Base-by-base conservation (phyloP, 2,329 filamentous ascomycete species). In the Nothophaeocryptopus gaeumannii region DNA sequence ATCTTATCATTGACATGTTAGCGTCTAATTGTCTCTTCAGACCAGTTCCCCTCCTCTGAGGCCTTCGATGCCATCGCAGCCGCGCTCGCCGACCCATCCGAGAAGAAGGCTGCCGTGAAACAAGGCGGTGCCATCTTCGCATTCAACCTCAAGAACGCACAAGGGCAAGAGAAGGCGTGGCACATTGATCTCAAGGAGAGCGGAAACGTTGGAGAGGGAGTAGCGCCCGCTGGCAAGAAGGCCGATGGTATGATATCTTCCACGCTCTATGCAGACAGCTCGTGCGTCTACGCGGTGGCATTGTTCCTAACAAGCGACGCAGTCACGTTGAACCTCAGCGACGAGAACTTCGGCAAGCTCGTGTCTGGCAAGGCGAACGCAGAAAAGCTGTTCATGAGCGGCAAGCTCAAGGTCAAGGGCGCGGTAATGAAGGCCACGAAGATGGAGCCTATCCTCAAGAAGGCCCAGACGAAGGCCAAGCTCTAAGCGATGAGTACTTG, bases 341-440 rank as follows among this genome's bases (percentile, higher is more conserved):
- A 99, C 56, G 81, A 82, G 50, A 89, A 97, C 73, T 99, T 99
- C 68, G 82, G 76, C 59, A 85, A 86, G 69, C 81, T 99, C 59
- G 84, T 95, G 47, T 67, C 78, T 33, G 93, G 93, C 69, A 89
- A 95, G 78, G 89, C 88, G 63, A 96, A 96, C 68, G 90, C 93
- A 50, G 93, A 99, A 79, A 84, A 85, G 63, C 77, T 99, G 58
- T 96, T 97, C 76, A 97, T 99, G 92, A 82, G 82, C n/a, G 93
- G 93, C 65, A 96, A 96, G 80, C 79, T 99, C 68, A 99, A 97
- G 87, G 83, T 97, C 70, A 95, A 90, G 83, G 93, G 93, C 57
- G 90, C 97, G 71, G 84, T 97, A 54, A 97, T 97, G 92, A 96
- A 96, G 82, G 88, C 93, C 33, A 96, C 91, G 53, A 96, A 95